phyloP scores from a whole-genome alignment of 306 rosid species.

The Gynostemma pentaphyllum region DNA sequence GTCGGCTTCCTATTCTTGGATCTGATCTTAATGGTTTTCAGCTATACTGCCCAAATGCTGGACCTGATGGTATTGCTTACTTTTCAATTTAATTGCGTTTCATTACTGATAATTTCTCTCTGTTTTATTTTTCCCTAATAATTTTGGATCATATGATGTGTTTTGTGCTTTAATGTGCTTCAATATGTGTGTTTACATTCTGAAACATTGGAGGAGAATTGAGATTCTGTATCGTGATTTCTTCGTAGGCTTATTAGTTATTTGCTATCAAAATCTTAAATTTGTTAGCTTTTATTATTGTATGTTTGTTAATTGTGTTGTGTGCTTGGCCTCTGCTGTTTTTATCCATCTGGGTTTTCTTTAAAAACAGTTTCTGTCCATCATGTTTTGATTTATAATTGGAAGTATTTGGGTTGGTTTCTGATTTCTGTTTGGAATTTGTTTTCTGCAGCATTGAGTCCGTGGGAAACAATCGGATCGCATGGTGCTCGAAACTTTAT shows the following conservation, averaged over 20 bases:
- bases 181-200: too few species aligned
- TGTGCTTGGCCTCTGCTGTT: background rate
- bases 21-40: constrained; percentile 34
- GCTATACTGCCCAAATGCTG: constrained; percentile 58
- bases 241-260: too few species aligned
- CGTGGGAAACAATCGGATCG: constrained; percentile 69
- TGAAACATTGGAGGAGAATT: too few species aligned
- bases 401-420: background rate
- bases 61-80: constrained; percentile 51
- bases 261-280: too few species aligned
- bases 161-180: too few species aligned
- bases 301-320: too few species aligned
- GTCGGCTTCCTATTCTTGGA: constrained; percentile 76
- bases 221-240: too few species aligned
- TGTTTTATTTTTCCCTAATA: background rate
- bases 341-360: too few species aligned
- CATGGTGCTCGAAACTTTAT: constrained; percentile 70
- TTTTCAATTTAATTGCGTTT: background rate
- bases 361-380: background rate
- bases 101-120: too few species aligned
- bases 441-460: constrained; percentile 58
- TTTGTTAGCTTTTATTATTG: too few species aligned
- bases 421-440: constrained; percentile 4
- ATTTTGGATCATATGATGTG: too few species aligned
- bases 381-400: background rate